Evolutionary conservation across 441 rosid genomes (phyloP).

Genomic region (Mallotus japonicus): DNA sequence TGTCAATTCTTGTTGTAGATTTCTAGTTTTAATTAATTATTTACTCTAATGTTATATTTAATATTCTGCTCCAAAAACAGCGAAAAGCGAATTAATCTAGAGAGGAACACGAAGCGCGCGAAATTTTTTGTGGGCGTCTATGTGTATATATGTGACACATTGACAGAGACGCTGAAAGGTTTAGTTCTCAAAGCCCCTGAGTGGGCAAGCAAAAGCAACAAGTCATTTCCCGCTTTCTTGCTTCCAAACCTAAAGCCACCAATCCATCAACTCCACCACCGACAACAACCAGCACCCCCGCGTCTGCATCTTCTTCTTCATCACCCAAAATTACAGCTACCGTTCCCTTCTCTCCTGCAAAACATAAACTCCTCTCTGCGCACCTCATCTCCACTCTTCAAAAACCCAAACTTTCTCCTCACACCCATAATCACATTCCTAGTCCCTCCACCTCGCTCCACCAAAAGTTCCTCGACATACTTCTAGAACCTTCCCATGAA

Average conservation of each 20-base stretch:
- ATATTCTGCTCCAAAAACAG: no score
- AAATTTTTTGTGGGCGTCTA: background rate
- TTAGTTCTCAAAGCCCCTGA: background rate
- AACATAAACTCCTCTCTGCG: conserved; percentile 65
- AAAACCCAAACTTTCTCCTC: conserved; percentile 44
- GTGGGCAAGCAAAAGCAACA: conserved; percentile 84
- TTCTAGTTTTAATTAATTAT: no score
- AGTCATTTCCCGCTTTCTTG: conserved; percentile 82
- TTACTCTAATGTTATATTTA: no score
- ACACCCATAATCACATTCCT: conserved; percentile 35
- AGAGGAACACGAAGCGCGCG: conserved; percentile 13
- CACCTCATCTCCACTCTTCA: conserved; percentile 46
- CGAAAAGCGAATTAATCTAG: no score
- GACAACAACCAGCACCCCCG: conserved; percentile 12
- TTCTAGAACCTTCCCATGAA: conserved; percentile 44
- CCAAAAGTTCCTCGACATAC: conserved; percentile 44
- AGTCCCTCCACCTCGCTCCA: conserved; percentile 41
- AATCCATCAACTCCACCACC: conserved; percentile 27
- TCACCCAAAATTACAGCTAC: conserved; percentile 58
- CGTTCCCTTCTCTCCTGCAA: conserved; percentile 70
- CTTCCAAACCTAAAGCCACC: conserved; percentile 56
- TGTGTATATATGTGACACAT: no score
- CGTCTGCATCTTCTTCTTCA: conserved; percentile 27
- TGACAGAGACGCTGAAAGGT: background rate
- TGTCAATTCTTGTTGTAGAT: no score